Evolutionary conservation across 1,284 basidiomycete species (phyloP), one percentile per base, ranked within the genome.

Genomic region (Boletus holoroseus): DNA sequence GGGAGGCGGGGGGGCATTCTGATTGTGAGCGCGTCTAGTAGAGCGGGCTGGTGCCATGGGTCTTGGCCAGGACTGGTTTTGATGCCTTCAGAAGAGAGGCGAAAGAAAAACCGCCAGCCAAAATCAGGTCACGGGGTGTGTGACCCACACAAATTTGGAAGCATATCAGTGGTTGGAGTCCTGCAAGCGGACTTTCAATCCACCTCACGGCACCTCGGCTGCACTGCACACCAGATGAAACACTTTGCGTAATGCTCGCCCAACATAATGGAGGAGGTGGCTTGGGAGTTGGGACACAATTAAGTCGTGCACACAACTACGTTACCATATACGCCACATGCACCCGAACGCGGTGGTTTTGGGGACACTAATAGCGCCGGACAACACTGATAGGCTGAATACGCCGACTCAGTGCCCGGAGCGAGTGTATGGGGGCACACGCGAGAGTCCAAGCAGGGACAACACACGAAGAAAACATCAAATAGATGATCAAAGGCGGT

Each of bases 41-140:
- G 76, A 70, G 69, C 78, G 81, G 67, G 76, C 71, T 73, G 82
- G 82, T 85, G 82, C 83, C 82, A 85, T 85, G 83, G 83, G 83
- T 84, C 82, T 81, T 74, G 74, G 69, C 69, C 69, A 55, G 65
- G 62, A 63, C 63, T 56, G 44, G 47, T 55, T 59, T 61, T 61
- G 54, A 65, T 63, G 60, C 51, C 49, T 56, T 50, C 18, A 53
- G 52, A 57, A 62, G 55, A 63, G 63, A 62, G 56, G 47, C 47
- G 53, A 50, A 55, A 51, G 60, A 67, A 63, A 58, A 56, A 56
- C 36, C 27, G 28, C 43, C 47, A 16, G 31, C 26, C 56, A 38
- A 55, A 54, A 50, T 43, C 31, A 20, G 47, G 59, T 59, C 60
- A 62, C 60, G 36, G 40, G 38, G 28, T 27, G 45, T 30, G 60